Conservation (phyloP, 2,329 filamentous ascomycete genomes). For the Diaporthe citrichinensis region DNA sequence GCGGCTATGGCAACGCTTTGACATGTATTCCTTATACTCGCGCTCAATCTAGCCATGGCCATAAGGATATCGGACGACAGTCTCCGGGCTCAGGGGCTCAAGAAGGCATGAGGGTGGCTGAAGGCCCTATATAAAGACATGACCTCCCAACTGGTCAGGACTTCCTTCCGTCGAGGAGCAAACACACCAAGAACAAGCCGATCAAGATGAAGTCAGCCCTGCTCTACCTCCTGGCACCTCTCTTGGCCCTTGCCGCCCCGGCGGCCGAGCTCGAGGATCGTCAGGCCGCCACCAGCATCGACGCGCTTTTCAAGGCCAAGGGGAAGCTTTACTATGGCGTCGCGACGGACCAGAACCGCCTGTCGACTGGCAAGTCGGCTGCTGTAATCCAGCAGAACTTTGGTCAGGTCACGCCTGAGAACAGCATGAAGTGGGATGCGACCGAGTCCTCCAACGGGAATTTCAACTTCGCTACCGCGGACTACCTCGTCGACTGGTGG, state of each 20-base stretch:
- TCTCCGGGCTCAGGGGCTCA: constrained; percentile 23
- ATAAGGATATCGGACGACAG: constrained; percentile 15
- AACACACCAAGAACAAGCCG: not conserved
- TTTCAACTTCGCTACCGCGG: constrained; percentile 71
- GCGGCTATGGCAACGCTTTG: not conserved
- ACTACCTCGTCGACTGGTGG: constrained; percentile 70
- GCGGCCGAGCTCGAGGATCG: constrained; percentile 52
- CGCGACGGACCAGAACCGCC: constrained; percentile 66
- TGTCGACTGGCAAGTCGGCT: constrained; percentile 64
- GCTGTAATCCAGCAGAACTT: constrained; percentile 73
- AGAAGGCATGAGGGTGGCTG: not conserved
- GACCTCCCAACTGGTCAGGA: not conserved
- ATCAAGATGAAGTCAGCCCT: constrained; percentile 50
- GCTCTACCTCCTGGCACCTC: constrained; percentile 52
- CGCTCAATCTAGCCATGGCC: not conserved
- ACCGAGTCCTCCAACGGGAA: constrained; percentile 61
- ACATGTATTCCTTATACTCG: not conserved
- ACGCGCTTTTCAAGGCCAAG: constrained; percentile 69
- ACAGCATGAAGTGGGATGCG: constrained; percentile 79
- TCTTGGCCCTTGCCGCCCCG: constrained; percentile 49
- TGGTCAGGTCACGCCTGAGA: constrained; percentile 76
- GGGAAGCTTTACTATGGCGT: constrained; percentile 78
- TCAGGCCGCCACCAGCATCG: constrained; percentile 63
- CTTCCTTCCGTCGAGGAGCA: too few species aligned
- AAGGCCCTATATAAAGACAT: not conserved